Evolutionary conservation across 352 stramenopile genomes (phyloP).

Genomic region (Phytophthora palmivora): DNA sequence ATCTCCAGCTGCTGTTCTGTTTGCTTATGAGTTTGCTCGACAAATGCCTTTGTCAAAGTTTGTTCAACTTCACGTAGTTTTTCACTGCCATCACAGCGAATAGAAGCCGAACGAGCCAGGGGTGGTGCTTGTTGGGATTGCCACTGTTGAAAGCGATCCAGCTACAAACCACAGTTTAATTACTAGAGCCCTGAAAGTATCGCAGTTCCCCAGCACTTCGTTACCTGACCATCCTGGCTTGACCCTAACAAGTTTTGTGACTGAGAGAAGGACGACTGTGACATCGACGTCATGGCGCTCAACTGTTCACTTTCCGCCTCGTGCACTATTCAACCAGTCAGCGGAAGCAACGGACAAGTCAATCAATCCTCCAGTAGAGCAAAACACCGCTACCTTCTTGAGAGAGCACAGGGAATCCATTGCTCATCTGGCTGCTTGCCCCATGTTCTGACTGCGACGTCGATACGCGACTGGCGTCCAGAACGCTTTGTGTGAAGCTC

Average conservation of each 20-base stretch:
- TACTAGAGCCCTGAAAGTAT: not conserved
- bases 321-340: conserved; percentile 19
- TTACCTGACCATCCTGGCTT: conserved; percentile 44
- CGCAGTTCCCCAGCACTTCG: not conserved
- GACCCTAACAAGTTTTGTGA: conserved; percentile 40
- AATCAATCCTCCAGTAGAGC: not conserved
- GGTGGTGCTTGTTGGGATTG: conserved; percentile 17
- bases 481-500: conserved; percentile 25
- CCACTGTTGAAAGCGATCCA: conserved; percentile 28
- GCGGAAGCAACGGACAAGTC: not conserved
- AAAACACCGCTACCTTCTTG: conserved; percentile 43
- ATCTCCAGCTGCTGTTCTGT: conserved; percentile 30
- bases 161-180: conserved; percentile 13
- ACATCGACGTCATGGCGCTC: conserved; percentile 48
- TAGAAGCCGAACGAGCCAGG: not conserved
- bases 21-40: conserved; percentile 24
- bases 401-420: conserved; percentile 12
- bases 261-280: conserved; percentile 52
- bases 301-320: conserved; percentile 37
- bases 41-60: conserved; percentile 15
- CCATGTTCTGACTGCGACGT: conserved; percentile 28
- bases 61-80: conserved; percentile 29
- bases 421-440: conserved; percentile 19
- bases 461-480: conserved; percentile 13
- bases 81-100: conserved; percentile 7